Base-by-base conservation (phyloP, 2,329 filamentous ascomycete species). In the Penicillium sp. region DNA sequence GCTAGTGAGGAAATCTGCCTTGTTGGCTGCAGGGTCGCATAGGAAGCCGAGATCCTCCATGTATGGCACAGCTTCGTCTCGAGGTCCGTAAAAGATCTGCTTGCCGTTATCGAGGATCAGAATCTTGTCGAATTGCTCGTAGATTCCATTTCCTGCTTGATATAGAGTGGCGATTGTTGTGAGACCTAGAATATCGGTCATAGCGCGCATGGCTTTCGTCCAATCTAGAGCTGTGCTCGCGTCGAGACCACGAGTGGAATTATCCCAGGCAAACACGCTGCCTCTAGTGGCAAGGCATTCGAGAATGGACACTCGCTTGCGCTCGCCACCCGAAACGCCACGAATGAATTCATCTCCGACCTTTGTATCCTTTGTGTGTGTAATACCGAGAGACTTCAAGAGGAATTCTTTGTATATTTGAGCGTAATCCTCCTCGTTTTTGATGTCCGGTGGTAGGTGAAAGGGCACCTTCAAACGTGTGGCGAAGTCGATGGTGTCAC, bases 111-210 rank as follows among this genome's bases (percentile, higher is more conserved):
- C 87, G 4, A 91, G 80, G 6, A 91, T 83, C 0, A 90, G 78
- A 0, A 89, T 87, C 69, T 90, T 91, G 71, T 91, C 87, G 70
- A 90, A 90, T 0, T 87, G 80, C 30, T 89, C 79, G 71, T 89
- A 90, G 61, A 91, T 89, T 19, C 84, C 86, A 58, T 91, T 88
- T 8, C 87, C 86, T 3, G 89, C 88, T 69, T 90, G 88, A 70
- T 91, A 91, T 0, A 90, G 78, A 0, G 87, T 88, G 11, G 88
- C 85, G 49, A 89, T 85, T 0, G 85, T 83, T 0, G 85, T 78
- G 4, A 88, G 76, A 0, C 85, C 84, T 4, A 85, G 76, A 1
- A 87, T 81, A 63, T 90, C 85, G 0, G 87, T 89, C 82, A 89
- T 80, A 6, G 85, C 83, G 6, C 88, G 80, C 16, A 90, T 75